phyloP scores from a whole-genome alignment of 2,329 filamentous ascomycete species.

The Botrytis pseudocinerea region DNA sequence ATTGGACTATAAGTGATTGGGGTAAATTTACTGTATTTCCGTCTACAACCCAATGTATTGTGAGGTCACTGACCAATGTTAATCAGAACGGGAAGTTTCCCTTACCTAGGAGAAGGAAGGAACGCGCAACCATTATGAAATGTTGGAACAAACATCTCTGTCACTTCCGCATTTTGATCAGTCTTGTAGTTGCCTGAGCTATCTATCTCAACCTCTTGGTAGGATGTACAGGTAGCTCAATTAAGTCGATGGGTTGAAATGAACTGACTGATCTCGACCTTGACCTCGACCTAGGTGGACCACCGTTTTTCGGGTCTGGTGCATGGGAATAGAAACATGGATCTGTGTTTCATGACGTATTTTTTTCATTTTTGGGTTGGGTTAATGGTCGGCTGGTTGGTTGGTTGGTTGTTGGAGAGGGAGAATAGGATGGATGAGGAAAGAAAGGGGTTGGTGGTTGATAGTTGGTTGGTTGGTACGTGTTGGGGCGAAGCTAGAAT shows the following conservation, averaged over 20 bases:
- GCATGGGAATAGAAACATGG: background rate
- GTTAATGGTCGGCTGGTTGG: background rate
- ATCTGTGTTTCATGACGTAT: background rate
- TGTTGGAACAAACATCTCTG: too few relatives aligned
- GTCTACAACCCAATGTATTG: background rate
- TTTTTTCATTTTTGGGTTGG: background rate
- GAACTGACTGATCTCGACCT: background rate
- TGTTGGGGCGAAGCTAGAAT: background rate
- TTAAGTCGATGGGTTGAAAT: background rate
- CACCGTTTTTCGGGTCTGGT: background rate
- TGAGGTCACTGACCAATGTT: accelerated
- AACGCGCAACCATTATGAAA: background rate
- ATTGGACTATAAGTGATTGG: background rate
- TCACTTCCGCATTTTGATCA: too few relatives aligned
- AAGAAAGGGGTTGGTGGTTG: background rate
- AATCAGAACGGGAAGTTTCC: background rate
- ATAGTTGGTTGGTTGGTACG: too few relatives aligned
- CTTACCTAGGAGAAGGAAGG: background rate
- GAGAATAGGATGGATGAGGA: background rate
- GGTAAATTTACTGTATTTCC: background rate
- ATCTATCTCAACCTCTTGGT: background rate
- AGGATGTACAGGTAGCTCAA: background rate
- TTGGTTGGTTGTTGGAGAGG: background rate
- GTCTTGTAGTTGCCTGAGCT: background rate
- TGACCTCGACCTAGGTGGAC: background rate